Evolutionary conservation across 306 rosid genomes (phyloP).

Genomic region (Casuarina equisetifolia): DNA sequence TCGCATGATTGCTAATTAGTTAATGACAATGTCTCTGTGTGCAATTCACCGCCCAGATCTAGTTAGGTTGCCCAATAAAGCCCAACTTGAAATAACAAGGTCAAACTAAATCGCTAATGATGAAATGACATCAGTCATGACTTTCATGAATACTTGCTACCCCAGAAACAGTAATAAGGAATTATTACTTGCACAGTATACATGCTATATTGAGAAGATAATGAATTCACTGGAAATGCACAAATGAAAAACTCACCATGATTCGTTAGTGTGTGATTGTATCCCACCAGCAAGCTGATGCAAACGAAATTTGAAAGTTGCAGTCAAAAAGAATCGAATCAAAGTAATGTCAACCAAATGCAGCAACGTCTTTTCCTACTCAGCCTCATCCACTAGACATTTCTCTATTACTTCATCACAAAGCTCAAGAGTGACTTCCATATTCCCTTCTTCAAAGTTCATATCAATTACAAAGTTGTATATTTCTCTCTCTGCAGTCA

Average conservation of each 20-base stretch:
- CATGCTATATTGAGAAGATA: neutral
- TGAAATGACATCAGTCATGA: neutral
- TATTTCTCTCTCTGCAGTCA: conserved; percentile 68
- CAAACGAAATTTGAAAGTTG: conserved; percentile 10
- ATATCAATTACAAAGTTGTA: conserved; percentile 74
- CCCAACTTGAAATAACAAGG: neutral
- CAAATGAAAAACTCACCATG: conserved; percentile 11
- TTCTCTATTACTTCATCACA: conserved; percentile 88
- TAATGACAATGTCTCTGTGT: neutral
- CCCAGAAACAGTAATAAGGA: conserved; percentile 4
- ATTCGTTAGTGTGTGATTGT: conserved; percentile 8
- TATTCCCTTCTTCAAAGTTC: conserved; percentile 75
- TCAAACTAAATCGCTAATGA: neutral
- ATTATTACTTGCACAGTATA: neutral
- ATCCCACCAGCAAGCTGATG: conserved; percentile 22
- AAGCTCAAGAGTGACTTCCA: conserved; percentile 69
- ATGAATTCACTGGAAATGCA: neutral
- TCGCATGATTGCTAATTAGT: neutral
- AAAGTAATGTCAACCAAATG: conserved; percentile 17
- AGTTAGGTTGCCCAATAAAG: neutral
- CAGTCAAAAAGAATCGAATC: conserved; percentile 14
- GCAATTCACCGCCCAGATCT: neutral
- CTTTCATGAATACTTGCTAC: neutral
- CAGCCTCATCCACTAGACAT: conserved; percentile 46
- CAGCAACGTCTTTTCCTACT: conserved; percentile 31